These are phyloP conservation scores for Monosporascus sp. DNA, from an alignment of 2,329 filamentous ascomycete genomes.

Conservation along the genomic window DNA sequence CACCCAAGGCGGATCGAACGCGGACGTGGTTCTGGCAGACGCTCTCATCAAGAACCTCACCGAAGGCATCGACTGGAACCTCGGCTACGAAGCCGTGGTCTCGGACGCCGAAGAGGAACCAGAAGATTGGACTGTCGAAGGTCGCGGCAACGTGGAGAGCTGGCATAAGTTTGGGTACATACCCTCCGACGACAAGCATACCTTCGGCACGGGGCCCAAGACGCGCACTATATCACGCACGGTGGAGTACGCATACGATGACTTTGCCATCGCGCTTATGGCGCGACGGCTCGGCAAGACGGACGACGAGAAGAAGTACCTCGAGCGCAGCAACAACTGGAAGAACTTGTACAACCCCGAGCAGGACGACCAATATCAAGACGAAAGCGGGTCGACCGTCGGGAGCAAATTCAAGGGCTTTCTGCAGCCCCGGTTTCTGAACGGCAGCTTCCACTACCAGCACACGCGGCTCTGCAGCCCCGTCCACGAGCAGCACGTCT, in stretches of 20 bases:
- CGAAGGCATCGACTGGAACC: slow-evolving; percentile 59
- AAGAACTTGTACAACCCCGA: slow-evolving; percentile 55
- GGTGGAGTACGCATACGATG: slow-evolving; percentile 76
- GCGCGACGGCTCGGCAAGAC: slow-evolving; percentile 50
- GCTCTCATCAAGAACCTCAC: slow-evolving; percentile 64
- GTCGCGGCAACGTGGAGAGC: slow-evolving; percentile 62
- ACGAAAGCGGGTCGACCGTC: slow-evolving; percentile 9
- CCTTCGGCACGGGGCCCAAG: slow-evolving; percentile 55
- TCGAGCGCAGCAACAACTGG: slow-evolving; percentile 61
- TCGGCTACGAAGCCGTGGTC: slow-evolving; percentile 66
- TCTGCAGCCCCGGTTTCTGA: slow-evolving; percentile 60
- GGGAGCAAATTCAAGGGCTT: slow-evolving; percentile 60
- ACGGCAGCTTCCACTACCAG: slow-evolving; percentile 63
- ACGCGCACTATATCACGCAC: slow-evolving; percentile 68
- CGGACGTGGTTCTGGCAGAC: slow-evolving; percentile 66
- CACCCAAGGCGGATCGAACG: slow-evolving; percentile 72
- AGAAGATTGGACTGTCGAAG: slow-evolving; percentile 61
- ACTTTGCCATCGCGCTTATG: slow-evolving; percentile 63
- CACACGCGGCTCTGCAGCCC: slow-evolving; percentile 58
- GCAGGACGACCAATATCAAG: slow-evolving; percentile 29
- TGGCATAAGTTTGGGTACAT: slow-evolving; percentile 70
- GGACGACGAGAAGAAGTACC: slow-evolving; percentile 55
- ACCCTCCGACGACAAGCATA: slow-evolving; percentile 61
- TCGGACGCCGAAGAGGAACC: slow-evolving; percentile 68
- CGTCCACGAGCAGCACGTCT: slow-evolving; percentile 40